Evolutionary conservation across 2,329 filamentous ascomycete species (phyloP).

Genomic region (Trichoderma hamatum): DNA sequence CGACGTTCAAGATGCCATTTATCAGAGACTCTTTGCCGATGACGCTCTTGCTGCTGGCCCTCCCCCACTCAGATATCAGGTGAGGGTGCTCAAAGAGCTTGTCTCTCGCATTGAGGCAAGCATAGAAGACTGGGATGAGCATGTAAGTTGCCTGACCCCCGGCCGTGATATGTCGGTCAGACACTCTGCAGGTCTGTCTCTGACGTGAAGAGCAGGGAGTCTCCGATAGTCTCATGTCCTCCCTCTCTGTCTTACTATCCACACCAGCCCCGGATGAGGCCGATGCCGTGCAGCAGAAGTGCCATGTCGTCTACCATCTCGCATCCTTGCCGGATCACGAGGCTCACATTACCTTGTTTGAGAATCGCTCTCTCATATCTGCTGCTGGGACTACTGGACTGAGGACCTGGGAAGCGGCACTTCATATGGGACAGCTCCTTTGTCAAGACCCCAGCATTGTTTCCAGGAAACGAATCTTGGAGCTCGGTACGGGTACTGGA

Average conservation of each 20-base stretch:
- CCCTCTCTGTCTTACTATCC: slow-evolving; percentile 66
- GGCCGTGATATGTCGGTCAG: background rate
- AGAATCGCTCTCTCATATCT: slow-evolving; percentile 69
- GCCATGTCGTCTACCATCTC: slow-evolving; percentile 71
- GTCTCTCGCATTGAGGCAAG: slow-evolving; percentile 70
- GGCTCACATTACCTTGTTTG: slow-evolving; percentile 62
- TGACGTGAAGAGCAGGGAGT: slow-evolving; percentile 65
- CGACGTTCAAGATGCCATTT: slow-evolving; percentile 68
- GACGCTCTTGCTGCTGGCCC: slow-evolving; percentile 53
- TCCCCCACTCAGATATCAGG: slow-evolving; percentile 70
- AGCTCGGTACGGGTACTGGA: slow-evolving; percentile 77
- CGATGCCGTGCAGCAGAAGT: slow-evolving; percentile 69
- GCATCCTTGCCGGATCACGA: slow-evolving; percentile 38
- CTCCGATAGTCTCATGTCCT: slow-evolving; percentile 75
- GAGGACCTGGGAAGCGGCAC: slow-evolving; percentile 79
- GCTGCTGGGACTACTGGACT: slow-evolving; percentile 74
- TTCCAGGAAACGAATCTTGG: slow-evolving; percentile 62
- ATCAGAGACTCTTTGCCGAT: slow-evolving; percentile 66
- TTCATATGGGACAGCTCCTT: slow-evolving; percentile 73
- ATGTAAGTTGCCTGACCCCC: slow-evolving; percentile 64
- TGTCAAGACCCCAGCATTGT: slow-evolving; percentile 52
- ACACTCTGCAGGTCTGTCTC: slow-evolving; percentile 26
- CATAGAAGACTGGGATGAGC: slow-evolving; percentile 79
- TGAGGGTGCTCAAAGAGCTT: slow-evolving; percentile 74
- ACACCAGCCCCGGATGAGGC: slow-evolving; percentile 66